Conservation (phyloP, 2,329 filamentous ascomycete species). For the Biscogniauxia marginata region DNA sequence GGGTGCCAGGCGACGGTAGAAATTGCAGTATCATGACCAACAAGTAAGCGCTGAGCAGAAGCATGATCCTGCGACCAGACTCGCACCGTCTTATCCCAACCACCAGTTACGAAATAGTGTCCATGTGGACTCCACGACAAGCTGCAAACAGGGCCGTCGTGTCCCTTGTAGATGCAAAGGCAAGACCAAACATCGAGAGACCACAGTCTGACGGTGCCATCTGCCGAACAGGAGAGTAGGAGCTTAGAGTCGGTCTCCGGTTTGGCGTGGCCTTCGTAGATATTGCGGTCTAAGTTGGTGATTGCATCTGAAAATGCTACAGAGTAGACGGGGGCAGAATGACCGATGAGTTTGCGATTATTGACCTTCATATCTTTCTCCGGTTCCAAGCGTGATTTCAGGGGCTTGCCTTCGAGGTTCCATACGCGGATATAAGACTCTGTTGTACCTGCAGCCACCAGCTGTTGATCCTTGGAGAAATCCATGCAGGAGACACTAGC, state of each 20-base stretch:
- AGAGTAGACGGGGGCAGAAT: constrained; percentile 84
- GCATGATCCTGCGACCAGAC: constrained; percentile 94
- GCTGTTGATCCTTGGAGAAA: constrained; percentile 85
- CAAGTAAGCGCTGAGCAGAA: constrained; percentile 81
- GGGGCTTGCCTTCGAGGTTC: constrained; percentile 81
- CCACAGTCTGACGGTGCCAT: constrained; percentile 89
- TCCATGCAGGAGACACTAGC: constrained; percentile 84
- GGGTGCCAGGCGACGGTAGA: constrained; percentile 92
- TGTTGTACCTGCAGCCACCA: constrained; percentile 85
- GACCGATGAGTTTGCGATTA: constrained; percentile 77
- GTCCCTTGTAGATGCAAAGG: constrained; percentile 89
- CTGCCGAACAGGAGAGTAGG: constrained; percentile 82
- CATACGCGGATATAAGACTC: constrained; percentile 97
- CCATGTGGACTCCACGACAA: constrained; percentile 89
- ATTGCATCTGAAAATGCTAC: constrained; percentile 81
- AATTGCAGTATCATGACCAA: constrained; percentile 91
- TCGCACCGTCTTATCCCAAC: constrained; percentile 85
- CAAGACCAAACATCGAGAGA: constrained; percentile 90
- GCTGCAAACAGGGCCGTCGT: constrained; percentile 86
- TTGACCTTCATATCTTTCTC: constrained; percentile 60
- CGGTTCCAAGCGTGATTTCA: constrained; percentile 63
- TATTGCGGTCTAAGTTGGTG: constrained; percentile 48
- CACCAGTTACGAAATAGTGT: constrained; percentile 88
- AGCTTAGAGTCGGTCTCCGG: constrained; percentile 64
- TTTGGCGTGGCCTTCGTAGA: constrained; percentile 49